Conservation (phyloP, 345 rosid genomes). For the Brassica incana region DNA sequence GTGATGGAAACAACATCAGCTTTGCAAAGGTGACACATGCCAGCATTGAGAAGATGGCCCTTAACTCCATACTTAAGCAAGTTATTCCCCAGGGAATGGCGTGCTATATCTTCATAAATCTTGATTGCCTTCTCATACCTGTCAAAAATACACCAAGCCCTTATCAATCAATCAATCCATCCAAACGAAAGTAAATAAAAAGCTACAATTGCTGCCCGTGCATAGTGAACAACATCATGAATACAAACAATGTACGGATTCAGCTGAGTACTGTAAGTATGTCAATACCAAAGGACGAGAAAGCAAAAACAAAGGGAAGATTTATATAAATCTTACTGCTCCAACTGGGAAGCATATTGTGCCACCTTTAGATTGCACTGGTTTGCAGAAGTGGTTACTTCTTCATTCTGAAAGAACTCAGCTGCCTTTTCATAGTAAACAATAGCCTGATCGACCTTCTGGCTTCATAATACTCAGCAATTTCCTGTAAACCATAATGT, state of each 20-base stretch:
- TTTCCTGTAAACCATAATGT: slow-evolving; percentile 55
- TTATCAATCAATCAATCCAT: slow-evolving; percentile 11
- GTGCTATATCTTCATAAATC: slow-evolving; percentile 85
- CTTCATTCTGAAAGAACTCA: slow-evolving; percentile 78
- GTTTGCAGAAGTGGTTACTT: slow-evolving; percentile 88
- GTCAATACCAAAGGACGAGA: slow-evolving; percentile 5
- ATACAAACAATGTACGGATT: neutral
- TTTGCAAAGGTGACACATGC: slow-evolving; percentile 92
- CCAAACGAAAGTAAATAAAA: slow-evolving; percentile 2
- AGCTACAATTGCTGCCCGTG: neutral
- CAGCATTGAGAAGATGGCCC: slow-evolving; percentile 97
- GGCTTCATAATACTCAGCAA: slow-evolving; percentile 68
- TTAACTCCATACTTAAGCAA: slow-evolving; percentile 94
- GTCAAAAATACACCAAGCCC: slow-evolving; percentile 36
- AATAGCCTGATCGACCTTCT: slow-evolving; percentile 61
- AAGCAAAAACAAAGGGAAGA: neutral
- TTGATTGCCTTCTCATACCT: slow-evolving; percentile 86
- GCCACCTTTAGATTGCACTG: slow-evolving; percentile 99
- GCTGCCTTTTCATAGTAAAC: slow-evolving; percentile 73
- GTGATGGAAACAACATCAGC: slow-evolving; percentile 81
- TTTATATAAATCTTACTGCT: slow-evolving; percentile 61
- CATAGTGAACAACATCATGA: slow-evolving; percentile 5
- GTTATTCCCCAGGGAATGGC: slow-evolving; percentile 67
- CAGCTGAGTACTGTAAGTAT: neutral
- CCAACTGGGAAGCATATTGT: slow-evolving; percentile 84